These are phyloP conservation scores for Acanthamoeba lenticulata DNA, from an alignment of 208 protist species.

Conservation along the genomic window DNA sequence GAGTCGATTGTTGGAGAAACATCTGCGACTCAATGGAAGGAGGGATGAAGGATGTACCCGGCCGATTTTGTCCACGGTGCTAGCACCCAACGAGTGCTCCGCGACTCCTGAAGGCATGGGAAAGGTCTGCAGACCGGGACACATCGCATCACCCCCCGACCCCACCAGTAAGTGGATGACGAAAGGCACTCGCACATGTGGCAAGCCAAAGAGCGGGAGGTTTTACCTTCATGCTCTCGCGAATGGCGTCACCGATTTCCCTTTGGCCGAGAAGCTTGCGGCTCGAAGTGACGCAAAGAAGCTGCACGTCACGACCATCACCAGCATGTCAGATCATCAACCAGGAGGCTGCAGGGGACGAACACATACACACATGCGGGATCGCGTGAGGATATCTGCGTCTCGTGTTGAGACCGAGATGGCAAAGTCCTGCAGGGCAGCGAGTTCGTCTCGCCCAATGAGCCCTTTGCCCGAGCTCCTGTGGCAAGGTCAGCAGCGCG, in stretches of 20 bases:
- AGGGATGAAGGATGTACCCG: background rate
- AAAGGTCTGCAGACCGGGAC: background rate
- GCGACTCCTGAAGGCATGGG: background rate
- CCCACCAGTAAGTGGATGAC: background rate
- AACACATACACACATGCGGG: background rate
- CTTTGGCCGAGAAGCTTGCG: background rate
- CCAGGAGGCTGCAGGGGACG: background rate
- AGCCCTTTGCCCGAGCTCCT: slow-evolving; percentile 6
- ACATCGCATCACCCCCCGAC: too few relatives aligned
- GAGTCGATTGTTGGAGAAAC: background rate
- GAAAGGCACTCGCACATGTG: background rate
- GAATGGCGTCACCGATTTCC: background rate
- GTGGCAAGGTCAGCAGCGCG: background rate
- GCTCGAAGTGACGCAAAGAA: background rate
- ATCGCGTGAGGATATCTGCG: slow-evolving; percentile 30
- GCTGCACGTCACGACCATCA: background rate
- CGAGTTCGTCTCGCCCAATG: background rate
- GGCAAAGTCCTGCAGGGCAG: slow-evolving; percentile 11
- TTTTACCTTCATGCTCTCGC: slow-evolving; percentile 34
- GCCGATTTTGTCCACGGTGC: background rate
- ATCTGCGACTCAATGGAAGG: background rate
- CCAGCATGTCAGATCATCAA: background rate
- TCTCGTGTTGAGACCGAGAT: background rate
- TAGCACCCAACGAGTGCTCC: background rate
- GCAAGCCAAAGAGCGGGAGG: too few relatives aligned